Evolutionary conservation across 1,284 basidiomycete genomes (phyloP), one percentile per base, ranked within the genome.

Genomic region (Rhodotorula glutinis): DNA sequence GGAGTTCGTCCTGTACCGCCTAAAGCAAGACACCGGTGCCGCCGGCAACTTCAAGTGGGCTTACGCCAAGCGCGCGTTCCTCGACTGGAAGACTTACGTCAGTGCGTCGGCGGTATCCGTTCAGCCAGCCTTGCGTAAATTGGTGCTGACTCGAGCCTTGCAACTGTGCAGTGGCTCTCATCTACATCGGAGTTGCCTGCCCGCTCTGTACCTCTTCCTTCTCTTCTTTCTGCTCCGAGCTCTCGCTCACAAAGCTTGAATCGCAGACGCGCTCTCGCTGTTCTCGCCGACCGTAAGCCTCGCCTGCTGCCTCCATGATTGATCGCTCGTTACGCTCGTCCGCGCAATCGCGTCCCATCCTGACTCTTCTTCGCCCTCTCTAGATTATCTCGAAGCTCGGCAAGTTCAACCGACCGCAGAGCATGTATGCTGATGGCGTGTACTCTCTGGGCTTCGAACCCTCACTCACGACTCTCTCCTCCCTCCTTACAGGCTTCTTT

Each of bases 311-410:
- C n/a, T n/a, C n/a, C n/a, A n/a, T n/a, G n/a, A n/a, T n/a, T n/a
- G n/a, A n/a, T n/a, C n/a, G n/a, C n/a, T n/a, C n/a, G n/a, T n/a
- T n/a, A n/a, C n/a, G n/a, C n/a, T n/a, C n/a, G n/a, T n/a, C n/a
- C n/a, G n/a, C n/a, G n/a, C n/a, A n/a, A n/a, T n/a, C n/a, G n/a
- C n/a, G n/a, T n/a, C 33, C 33, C 11, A 38, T 38, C 11, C 33
- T 38, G 33, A 38, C 33, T 38, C 7, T 11, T 7, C 33, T 11
- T 5, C 33, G 33, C 33, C 5, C 33, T 5, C 33, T 38, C 5
- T 11, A 38, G 33, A 80, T 82, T 69, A 77, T 82, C 52, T 69
- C 76, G 3, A 61, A 74, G 23, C 77, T 82, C n/a, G 81, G 80
- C 51, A 75, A 62, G 29, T 82, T 76, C 73, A 74, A 77, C 0